phyloP scores from a whole-genome alignment of 768 basidiomycete genomes.

The Trichaptum fuscoviolaceum region DNA sequence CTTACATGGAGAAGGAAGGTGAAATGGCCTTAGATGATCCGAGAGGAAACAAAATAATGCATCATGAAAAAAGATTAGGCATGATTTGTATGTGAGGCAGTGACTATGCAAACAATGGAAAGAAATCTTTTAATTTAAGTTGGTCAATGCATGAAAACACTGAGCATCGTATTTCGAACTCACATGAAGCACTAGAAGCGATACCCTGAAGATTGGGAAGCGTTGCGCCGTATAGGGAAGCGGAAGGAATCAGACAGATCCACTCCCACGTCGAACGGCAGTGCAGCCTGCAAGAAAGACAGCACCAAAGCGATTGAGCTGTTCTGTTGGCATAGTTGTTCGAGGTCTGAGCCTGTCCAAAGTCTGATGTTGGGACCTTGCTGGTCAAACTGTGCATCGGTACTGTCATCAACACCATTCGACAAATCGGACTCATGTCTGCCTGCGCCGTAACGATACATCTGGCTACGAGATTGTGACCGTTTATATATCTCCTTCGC shows the following conservation, averaged over 20 bases:
- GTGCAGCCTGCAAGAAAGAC: constrained; percentile 51
- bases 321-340: constrained; percentile 84
- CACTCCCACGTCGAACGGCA: constrained; percentile 18
- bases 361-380: constrained; percentile 36
- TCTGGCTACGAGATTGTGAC: constrained; percentile 65
- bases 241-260: neutral
- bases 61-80: neutral
- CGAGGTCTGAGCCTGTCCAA: constrained; percentile 82
- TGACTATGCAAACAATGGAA: neutral
- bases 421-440: constrained; percentile 54
- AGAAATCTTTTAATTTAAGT: neutral
- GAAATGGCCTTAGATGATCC: neutral
- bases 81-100: neutral
- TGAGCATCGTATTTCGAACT: neutral
- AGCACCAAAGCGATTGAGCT: constrained; percentile 77
- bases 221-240: neutral
- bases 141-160: too few species aligned
- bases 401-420: neutral
- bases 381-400: neutral
- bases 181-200: neutral
- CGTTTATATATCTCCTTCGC: constrained; percentile 31
- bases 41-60: neutral
- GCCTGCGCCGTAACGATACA: constrained; percentile 60
- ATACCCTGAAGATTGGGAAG: neutral
- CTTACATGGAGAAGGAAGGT: neutral